Percentiles rank a stretch among this genome's conserved stretches.
Evolutionary conservation across 1,284 basidiomycete species (phyloP).

Genomic region (Dichomitus squalens): DNA sequence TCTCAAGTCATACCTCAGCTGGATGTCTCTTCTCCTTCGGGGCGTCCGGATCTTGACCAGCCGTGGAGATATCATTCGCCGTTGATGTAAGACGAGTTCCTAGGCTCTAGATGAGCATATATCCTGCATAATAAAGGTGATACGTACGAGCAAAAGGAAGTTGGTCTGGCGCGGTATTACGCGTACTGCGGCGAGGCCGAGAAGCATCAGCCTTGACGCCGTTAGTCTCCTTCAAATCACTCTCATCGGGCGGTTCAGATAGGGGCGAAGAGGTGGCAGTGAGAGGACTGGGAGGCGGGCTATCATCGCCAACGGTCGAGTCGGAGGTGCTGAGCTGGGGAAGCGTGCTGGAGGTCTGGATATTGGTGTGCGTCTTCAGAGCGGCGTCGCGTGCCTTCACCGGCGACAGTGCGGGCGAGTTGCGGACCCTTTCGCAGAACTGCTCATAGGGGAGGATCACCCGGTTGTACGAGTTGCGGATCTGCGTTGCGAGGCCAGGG

Average conservation of each 20-base stretch:
- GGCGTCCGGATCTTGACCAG: slow-evolving; percentile 6
- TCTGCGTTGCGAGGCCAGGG: slow-evolving; percentile 82
- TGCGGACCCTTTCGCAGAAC: slow-evolving; percentile 79
- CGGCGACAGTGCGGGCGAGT: slow-evolving; percentile 53
- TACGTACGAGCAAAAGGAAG: slow-evolving; percentile 24
- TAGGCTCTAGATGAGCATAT: slow-evolving; percentile 2
- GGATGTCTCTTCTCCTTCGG: slow-evolving; percentile 18
- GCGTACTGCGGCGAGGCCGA: slow-evolving; percentile 28
- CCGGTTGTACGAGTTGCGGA: slow-evolving; percentile 88
- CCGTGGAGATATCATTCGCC: slow-evolving; percentile 11
- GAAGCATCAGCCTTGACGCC: slow-evolving; percentile 21
- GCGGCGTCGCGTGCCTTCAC: slow-evolving; percentile 35
- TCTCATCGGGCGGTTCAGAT: slow-evolving; percentile 78
- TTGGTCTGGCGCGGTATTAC: slow-evolving; percentile 28
- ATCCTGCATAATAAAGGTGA: not conserved
- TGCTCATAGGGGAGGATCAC: slow-evolving; percentile 95
- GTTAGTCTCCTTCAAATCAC: slow-evolving; percentile 53
- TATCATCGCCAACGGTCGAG: slow-evolving; percentile 33
- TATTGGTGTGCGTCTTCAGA: slow-evolving; percentile 47
- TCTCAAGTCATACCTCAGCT: slow-evolving; percentile 26
- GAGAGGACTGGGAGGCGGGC: slow-evolving; percentile 70
- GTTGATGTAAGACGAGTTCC: slow-evolving; percentile 21
- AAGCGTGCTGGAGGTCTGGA: slow-evolving; percentile 41
- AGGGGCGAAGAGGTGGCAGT: slow-evolving; percentile 75
- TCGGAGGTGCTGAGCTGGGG: slow-evolving; percentile 38